Evolutionary conservation across 2,329 filamentous ascomycete species (phyloP).

Genomic region (Microascus cirrosus): DNA sequence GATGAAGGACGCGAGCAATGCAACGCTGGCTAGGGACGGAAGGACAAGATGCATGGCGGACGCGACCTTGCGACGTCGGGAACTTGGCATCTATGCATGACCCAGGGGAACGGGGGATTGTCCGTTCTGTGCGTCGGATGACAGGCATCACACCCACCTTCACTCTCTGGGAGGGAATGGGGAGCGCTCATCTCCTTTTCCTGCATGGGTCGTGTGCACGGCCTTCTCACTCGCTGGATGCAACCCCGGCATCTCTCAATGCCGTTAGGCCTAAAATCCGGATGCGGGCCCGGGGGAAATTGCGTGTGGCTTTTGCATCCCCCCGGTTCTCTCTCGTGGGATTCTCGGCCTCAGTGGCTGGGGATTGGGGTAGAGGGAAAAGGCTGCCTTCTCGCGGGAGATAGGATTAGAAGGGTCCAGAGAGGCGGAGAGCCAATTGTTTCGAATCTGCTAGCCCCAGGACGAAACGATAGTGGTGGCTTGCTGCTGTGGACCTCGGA

Average conservation of each 20-base stretch:
- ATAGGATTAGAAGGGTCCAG: background rate
- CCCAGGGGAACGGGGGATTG: background rate
- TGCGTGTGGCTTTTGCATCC: background rate
- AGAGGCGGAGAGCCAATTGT: background rate
- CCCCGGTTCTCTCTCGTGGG: background rate
- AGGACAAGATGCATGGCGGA: background rate
- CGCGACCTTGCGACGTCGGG: background rate
- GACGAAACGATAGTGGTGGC: background rate
- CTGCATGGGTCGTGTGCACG: background rate
- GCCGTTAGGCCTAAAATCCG: background rate
- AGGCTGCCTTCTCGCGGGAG: background rate
- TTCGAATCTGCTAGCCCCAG: background rate
- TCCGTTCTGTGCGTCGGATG: background rate
- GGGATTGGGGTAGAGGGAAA: background rate
- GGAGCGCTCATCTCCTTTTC: background rate
- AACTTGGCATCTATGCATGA: background rate
- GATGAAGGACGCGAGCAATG: background rate
- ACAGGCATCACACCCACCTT: background rate
- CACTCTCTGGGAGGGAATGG: background rate
- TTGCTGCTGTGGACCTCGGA: background rate
- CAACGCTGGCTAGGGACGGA: background rate
- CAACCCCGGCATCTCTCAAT: background rate
- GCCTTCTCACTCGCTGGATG: background rate
- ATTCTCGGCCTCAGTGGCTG: background rate
- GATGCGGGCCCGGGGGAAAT: background rate